Conservation (phyloP, 1,284 basidiomycete genomes). For the Clitocybe nebularis region DNA sequence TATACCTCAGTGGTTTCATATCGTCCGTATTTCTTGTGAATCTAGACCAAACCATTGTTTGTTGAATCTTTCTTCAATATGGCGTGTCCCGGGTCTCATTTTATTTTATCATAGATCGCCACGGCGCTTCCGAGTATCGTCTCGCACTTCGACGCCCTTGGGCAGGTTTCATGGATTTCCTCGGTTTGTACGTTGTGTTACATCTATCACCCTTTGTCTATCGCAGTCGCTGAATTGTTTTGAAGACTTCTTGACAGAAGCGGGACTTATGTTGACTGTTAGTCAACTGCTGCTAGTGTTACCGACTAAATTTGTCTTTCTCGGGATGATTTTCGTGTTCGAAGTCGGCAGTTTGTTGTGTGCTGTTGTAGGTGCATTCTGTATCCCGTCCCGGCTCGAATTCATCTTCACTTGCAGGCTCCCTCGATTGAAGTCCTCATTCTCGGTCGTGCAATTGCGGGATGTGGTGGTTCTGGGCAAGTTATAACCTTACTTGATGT, state of each 20-base stretch:
- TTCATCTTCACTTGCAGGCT: too few relatives aligned
- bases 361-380: too few relatives aligned
- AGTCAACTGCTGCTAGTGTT: slow-evolving; percentile 20
- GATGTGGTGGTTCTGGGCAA: slow-evolving; percentile 30
- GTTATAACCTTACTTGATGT: too few relatives aligned
- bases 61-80: too few relatives aligned
- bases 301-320: slow-evolving; percentile 24
- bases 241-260: slow-evolving; percentile 15
- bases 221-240: slow-evolving; percentile 15
- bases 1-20: slow-evolving; percentile 1
- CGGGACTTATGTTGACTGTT: slow-evolving; percentile 18
- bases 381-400: too few relatives aligned
- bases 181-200: too few relatives aligned
- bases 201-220: too few relatives aligned
- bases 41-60: slow-evolving; percentile 18
- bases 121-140: slow-evolving; percentile 18
- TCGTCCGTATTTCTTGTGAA: slow-evolving; percentile 8
- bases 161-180: too few relatives aligned
- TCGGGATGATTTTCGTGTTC: slow-evolving; percentile 31
- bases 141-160: slow-evolving; percentile 16
- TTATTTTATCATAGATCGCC: too few relatives aligned
- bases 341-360: slow-evolving; percentile 48
- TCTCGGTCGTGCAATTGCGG: slow-evolving; percentile 37
- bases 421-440: slow-evolving; percentile 39
- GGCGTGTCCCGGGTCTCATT: too few relatives aligned